These are phyloP conservation scores for Pyronema domesticum DNA, from an alignment of 495 filamentous ascomycete species.

Conservation along the genomic window DNA sequence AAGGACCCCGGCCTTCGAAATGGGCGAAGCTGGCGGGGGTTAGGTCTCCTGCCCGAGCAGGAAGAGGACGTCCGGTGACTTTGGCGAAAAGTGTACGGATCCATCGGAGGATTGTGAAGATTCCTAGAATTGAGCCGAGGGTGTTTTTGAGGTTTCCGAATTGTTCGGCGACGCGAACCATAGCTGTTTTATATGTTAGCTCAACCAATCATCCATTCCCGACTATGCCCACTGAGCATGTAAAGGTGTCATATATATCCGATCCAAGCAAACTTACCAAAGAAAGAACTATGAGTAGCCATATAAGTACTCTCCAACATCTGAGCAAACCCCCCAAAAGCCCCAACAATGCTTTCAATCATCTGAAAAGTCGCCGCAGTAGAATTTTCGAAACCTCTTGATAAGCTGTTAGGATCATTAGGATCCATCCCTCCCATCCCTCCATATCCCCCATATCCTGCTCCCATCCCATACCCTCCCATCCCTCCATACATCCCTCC, in stretches of 20 bases:
- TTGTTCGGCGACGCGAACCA: conserved; percentile 96
- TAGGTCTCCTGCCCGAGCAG: conserved; percentile 66
- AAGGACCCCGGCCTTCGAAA: conserved; percentile 52
- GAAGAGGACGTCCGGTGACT: conserved; percentile 80
- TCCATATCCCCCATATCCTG: conserved; percentile 38
- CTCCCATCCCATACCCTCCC: conserved; percentile 35
- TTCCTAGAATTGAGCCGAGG: conserved; percentile 84
- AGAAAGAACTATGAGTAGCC: conserved; percentile 98
- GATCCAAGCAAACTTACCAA: conserved; percentile 44
- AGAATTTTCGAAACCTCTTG: conserved; percentile 72
- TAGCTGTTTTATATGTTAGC: conserved; percentile 39
- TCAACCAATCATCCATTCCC: not conserved
- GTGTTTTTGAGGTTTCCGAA: conserved; percentile 84
- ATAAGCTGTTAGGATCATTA: conserved; percentile 85
- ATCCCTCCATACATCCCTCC: conserved; percentile 40
- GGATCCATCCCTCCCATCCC: conserved; percentile 43
- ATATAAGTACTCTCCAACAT: conserved; percentile 99
- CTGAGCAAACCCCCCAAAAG: conserved; percentile 93
- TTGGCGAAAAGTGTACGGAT: conserved; percentile 77
- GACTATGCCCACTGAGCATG: not conserved
- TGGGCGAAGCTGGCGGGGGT: conserved; percentile 78
- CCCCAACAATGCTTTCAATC: conserved; percentile 96
- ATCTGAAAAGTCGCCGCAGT: conserved; percentile 98
- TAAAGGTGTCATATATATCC: not conserved
- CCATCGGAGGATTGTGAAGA: conserved; percentile 92